Percentiles rank a stretch among this genome's conserved stretches.
phyloP scores from a whole-genome alignment of 2,329 filamentous ascomycete species.

The Penicillium rolfsii region DNA sequence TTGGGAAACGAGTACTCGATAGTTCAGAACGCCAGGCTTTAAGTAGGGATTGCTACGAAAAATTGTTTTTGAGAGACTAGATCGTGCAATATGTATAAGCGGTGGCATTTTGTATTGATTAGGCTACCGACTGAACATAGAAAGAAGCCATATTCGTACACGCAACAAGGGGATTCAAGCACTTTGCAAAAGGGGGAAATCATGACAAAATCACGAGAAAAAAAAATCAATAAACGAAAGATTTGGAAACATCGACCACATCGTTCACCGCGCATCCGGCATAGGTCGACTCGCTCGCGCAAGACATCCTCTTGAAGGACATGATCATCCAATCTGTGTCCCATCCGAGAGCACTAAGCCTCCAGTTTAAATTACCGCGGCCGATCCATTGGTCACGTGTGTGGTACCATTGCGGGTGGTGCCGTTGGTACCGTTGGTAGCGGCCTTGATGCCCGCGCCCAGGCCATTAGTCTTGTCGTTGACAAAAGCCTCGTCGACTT shows the following conservation, averaged over 20 bases:
- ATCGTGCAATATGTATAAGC: constrained; percentile 14
- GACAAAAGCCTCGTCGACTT: constrained; percentile 40
- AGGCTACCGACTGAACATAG: constrained; percentile 24
- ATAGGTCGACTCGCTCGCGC: background rate
- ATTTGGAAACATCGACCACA: constrained; percentile 5
- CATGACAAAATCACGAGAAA: constrained; percentile 22
- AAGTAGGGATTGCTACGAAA: too few relatives aligned
- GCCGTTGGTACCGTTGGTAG: constrained; percentile 12
- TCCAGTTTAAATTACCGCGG: constrained; percentile 6
- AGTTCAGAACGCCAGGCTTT: too few relatives aligned
- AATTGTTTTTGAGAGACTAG: too few relatives aligned
- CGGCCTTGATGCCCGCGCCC: constrained; percentile 13
- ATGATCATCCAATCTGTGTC: background rate
- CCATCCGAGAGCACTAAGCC: too few relatives aligned
- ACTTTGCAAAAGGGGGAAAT: constrained; percentile 31
- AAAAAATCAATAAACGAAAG: constrained; percentile 1
- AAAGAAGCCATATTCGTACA: constrained; percentile 24
- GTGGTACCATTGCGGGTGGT: constrained; percentile 11
- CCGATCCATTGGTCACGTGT: constrained; percentile 13
- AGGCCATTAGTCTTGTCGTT: constrained; percentile 22
- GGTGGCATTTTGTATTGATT: constrained; percentile 32
- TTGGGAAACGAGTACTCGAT: too few relatives aligned
- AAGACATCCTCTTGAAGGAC: constrained; percentile 8
- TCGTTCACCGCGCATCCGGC: background rate
- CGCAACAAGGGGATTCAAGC: constrained; percentile 8